These are phyloP conservation scores for Daldinia sp. DNA, from an alignment of 2,329 filamentous ascomycete species.

Conservation along the genomic window DNA sequence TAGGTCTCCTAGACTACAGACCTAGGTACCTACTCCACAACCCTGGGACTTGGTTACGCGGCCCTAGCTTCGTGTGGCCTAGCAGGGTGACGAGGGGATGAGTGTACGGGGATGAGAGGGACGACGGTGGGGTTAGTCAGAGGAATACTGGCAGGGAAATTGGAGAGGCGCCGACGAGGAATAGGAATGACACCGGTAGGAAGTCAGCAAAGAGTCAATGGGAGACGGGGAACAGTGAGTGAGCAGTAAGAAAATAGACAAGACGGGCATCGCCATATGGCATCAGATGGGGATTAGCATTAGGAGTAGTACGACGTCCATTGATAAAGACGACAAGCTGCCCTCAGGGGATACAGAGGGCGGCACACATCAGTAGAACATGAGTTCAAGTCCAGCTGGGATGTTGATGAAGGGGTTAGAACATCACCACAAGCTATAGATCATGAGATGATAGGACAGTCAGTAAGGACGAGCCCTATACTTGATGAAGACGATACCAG, in stretches of 20 bases:
- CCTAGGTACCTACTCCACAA: neutral
- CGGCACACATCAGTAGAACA: neutral
- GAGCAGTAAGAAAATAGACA: neutral
- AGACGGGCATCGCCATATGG: neutral
- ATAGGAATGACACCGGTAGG: neutral
- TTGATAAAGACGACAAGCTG: neutral
- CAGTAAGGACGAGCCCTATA: neutral
- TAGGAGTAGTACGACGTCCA: neutral
- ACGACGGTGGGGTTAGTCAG: neutral
- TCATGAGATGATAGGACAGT: neutral
- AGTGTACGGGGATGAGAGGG: neutral
- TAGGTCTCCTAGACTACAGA: conserved; percentile 1
- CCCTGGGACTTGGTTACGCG: neutral
- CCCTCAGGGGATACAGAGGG: neutral
- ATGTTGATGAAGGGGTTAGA: neutral
- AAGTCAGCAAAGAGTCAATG: neutral
- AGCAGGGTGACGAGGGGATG: neutral
- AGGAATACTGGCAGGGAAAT: neutral
- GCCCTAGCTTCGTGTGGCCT: neutral
- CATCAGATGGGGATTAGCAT: neutral
- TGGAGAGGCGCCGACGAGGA: no score
- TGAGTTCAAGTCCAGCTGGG: neutral
- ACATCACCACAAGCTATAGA: neutral
- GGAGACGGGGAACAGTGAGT: no score
- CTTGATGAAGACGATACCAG: neutral